These are phyloP conservation scores for Colletotrichum godetiae DNA, from an alignment of 2,329 filamentous ascomycete genomes.

Conservation along the genomic window DNA sequence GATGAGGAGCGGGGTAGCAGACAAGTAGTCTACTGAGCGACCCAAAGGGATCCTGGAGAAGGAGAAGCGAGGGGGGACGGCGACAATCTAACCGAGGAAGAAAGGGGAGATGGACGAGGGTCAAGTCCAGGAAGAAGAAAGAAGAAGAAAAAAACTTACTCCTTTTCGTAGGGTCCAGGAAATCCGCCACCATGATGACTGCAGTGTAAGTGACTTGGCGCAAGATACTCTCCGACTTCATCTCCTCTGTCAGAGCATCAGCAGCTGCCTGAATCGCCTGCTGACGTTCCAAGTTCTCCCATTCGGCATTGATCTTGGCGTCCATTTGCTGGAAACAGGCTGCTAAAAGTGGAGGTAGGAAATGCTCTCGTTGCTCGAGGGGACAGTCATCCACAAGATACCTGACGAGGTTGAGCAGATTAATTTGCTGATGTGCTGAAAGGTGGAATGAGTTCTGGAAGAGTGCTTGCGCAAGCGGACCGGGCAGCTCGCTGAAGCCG, in stretches of 20 bases:
- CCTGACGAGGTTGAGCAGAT: constrained; percentile 88
- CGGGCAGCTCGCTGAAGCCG: constrained; percentile 85
- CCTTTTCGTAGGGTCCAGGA: constrained; percentile 80
- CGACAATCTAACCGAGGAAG: background rate
- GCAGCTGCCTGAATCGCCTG: constrained; percentile 73
- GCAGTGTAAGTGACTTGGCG: constrained; percentile 92
- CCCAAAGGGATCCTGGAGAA: background rate
- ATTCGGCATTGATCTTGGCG: constrained; percentile 86
- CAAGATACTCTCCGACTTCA: constrained; percentile 97
- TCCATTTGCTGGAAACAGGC: constrained; percentile 89
- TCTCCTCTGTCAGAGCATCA: constrained; percentile 90
- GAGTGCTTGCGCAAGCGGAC: constrained; percentile 83
- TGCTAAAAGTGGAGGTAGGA: constrained; percentile 85
- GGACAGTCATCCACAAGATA: constrained; percentile 95
- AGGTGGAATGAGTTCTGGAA: constrained; percentile 85
- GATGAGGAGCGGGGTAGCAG: background rate
- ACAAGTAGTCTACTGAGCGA: background rate
- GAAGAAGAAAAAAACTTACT: constrained; percentile 57
- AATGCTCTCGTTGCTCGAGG: constrained; percentile 78
- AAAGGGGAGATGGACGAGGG: background rate
- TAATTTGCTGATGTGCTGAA: constrained; percentile 92
- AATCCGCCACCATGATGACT: constrained; percentile 89
- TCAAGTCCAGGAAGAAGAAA: background rate
- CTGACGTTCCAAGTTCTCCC: constrained; percentile 78
- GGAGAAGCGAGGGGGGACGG: background rate